Conservation (phyloP, 306 rosid genomes). For the Fragaria nilgerrensis region DNA sequence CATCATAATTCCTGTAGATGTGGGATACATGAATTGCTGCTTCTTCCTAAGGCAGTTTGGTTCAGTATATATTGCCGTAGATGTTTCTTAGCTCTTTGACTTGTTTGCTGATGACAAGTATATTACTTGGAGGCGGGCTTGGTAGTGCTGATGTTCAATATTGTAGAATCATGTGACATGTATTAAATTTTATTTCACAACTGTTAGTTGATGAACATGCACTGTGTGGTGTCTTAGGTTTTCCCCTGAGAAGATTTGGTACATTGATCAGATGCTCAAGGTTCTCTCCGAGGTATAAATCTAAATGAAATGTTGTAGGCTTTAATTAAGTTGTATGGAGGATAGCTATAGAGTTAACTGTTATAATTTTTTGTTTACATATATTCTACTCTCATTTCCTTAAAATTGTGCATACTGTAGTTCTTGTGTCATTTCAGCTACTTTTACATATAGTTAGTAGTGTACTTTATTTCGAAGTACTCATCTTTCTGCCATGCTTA, state of each 20-base stretch:
- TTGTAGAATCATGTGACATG: not conserved
- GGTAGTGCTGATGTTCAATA: not conserved
- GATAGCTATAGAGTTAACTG: not conserved
- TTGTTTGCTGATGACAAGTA: not conserved
- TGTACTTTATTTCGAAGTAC: conserved; percentile 23
- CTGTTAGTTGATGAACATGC: conserved; percentile 31
- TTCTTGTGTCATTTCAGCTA: not conserved
- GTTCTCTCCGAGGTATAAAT: conserved; percentile 96
- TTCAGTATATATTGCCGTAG: conserved; percentile 1
- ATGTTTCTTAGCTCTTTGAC: not conserved
- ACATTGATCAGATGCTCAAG: conserved; percentile 96
- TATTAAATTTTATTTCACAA: not conserved
- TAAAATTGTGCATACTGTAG: not conserved
- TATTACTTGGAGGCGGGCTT: not conserved
- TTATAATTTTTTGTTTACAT: not conserved
- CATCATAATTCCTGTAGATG: not conserved
- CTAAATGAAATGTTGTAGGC: conserved; percentile 25
- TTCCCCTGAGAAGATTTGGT: conserved; percentile 97
- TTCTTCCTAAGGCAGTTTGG: not conserved
- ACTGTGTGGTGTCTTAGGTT: conserved; percentile 59
- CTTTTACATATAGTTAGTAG: conserved; percentile 8
- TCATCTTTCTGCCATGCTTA: conserved; percentile 66
- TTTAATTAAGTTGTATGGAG: not conserved
- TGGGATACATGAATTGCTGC: not conserved
- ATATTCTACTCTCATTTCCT: not conserved